Evolutionary conservation across 1,284 basidiomycete species (phyloP).

Genomic region (Irpex sp.): DNA sequence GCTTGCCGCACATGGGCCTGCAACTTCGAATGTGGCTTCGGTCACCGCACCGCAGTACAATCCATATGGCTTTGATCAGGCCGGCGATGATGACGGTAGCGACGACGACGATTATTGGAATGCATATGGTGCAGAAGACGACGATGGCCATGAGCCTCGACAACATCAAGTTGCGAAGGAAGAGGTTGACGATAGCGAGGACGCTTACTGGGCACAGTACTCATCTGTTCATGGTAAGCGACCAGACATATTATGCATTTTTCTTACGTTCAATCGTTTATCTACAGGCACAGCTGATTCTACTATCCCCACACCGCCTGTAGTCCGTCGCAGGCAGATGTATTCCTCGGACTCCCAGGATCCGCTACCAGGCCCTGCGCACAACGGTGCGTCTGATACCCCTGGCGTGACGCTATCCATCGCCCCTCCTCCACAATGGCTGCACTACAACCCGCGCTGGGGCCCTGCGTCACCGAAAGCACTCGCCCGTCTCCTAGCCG

Average conservation of each 20-base stretch:
- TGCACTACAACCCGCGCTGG: slow-evolving; percentile 14
- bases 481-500: slow-evolving; percentile 25
- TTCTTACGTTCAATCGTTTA: background rate
- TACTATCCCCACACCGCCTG: slow-evolving; percentile 34
- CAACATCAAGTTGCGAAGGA: slow-evolving; percentile 20
- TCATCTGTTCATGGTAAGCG: slow-evolving; percentile 59
- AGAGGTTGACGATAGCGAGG: slow-evolving; percentile 43
- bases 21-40: slow-evolving; percentile 13
- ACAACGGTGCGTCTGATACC: slow-evolving; percentile 1
- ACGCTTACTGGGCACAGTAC: slow-evolving; percentile 76
- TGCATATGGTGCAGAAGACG: slow-evolving; percentile 40
- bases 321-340: slow-evolving; percentile 23
- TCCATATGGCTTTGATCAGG: slow-evolving; percentile 18
- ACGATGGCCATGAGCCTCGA: slow-evolving; percentile 24
- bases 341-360: slow-evolving; percentile 17
- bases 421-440: slow-evolving; percentile 16
- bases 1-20: slow-evolving; percentile 7
- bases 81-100: slow-evolving; percentile 34
- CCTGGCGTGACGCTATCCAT: slow-evolving; percentile 13
- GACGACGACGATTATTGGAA: slow-evolving; percentile 65
- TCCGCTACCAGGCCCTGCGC: slow-evolving; percentile 20
- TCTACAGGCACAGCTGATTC: slow-evolving; percentile 37
- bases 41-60: slow-evolving; percentile 11
- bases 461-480: slow-evolving; percentile 30
- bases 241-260: background rate